Evolutionary conservation across 2,329 filamentous ascomycete species (phyloP).

Genomic region (Aspergillus unguis): DNA sequence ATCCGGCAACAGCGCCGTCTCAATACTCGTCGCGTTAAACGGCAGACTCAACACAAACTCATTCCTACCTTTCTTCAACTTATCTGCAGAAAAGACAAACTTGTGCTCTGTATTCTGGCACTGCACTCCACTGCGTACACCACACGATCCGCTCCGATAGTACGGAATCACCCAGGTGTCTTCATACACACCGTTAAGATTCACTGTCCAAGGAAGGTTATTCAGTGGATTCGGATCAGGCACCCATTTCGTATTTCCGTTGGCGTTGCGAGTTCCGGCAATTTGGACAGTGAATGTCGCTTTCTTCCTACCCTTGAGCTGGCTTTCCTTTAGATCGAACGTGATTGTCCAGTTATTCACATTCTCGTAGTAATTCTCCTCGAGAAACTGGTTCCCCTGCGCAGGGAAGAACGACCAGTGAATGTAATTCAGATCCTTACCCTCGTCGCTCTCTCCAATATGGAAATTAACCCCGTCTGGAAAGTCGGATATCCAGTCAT

Average conservation of each 20-base stretch:
- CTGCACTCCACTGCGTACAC: slow-evolving; percentile 56
- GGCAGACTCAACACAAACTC: slow-evolving; percentile 58
- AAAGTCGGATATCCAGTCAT: slow-evolving; percentile 60
- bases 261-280: slow-evolving; percentile 60
- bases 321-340: slow-evolving; percentile 47
- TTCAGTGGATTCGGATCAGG: slow-evolving; percentile 52
- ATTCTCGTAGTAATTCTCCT: slow-evolving; percentile 39
- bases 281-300: slow-evolving; percentile 63
- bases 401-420: slow-evolving; percentile 60
- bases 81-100: slow-evolving; percentile 52
- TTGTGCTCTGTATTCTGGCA: slow-evolving; percentile 63
- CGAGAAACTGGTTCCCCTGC: slow-evolving; percentile 26
- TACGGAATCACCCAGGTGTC: slow-evolving; percentile 40
- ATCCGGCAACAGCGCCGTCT: slow-evolving; percentile 55
- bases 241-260: slow-evolving; percentile 59
- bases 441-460: slow-evolving; percentile 52
- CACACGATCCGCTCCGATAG: slow-evolving; percentile 56
- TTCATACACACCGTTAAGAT: slow-evolving; percentile 47
- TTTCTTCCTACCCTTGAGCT: slow-evolving; percentile 42
- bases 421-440: slow-evolving; percentile 58
- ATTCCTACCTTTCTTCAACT: slow-evolving; percentile 53
- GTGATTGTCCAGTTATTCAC: slow-evolving; percentile 59
- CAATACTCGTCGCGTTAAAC: slow-evolving; percentile 57
- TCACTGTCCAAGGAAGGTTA: slow-evolving; percentile 51
- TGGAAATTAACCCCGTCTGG: slow-evolving; percentile 57